phyloP scores from a whole-genome alignment of 768 basidiomycete genomes.

The Mycena alexandri region DNA sequence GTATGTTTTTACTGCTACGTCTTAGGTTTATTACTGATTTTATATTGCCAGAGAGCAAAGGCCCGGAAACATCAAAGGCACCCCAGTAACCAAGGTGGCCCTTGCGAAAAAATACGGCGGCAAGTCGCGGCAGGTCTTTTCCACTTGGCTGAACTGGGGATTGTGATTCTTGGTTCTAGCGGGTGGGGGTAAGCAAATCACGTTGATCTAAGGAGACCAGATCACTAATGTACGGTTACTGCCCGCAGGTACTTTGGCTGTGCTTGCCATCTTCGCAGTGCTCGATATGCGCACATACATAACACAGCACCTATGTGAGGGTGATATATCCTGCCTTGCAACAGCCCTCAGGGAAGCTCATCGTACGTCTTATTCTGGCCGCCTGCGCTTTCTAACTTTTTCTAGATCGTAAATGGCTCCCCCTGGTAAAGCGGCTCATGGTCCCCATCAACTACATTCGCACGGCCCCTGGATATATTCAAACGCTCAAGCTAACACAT shows the following conservation, averaged over 20 bases:
- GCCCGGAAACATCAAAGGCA: too few relatives aligned
- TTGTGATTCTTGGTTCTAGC: not conserved
- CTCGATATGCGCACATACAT: not conserved
- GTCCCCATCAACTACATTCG: conserved; percentile 6
- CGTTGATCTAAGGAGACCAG: too few relatives aligned
- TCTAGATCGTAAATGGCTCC: conserved; percentile 5
- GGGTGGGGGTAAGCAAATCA: not conserved
- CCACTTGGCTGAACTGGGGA: too few relatives aligned
- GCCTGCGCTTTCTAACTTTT: too few relatives aligned
- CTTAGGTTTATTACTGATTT: not conserved
- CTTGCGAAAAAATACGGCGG: too few relatives aligned
- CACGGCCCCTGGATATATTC: not conserved
- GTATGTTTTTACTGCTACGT: not conserved
- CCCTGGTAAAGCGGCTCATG: not conserved
- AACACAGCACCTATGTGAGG: not conserved
- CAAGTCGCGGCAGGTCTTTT: too few relatives aligned
- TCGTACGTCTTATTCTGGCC: too few relatives aligned
- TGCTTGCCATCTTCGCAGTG: not conserved
- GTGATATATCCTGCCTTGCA: not conserved
- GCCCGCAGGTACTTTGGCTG: not conserved
- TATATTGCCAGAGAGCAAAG: not conserved
- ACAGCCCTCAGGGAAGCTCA: too few relatives aligned
- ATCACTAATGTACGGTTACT: too few relatives aligned
- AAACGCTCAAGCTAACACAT: not conserved
- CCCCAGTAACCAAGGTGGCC: not conserved